These are phyloP conservation scores for Populus davidiana DNA, from an alignment of 345 rosid genomes.

Conservation along the genomic window DNA sequence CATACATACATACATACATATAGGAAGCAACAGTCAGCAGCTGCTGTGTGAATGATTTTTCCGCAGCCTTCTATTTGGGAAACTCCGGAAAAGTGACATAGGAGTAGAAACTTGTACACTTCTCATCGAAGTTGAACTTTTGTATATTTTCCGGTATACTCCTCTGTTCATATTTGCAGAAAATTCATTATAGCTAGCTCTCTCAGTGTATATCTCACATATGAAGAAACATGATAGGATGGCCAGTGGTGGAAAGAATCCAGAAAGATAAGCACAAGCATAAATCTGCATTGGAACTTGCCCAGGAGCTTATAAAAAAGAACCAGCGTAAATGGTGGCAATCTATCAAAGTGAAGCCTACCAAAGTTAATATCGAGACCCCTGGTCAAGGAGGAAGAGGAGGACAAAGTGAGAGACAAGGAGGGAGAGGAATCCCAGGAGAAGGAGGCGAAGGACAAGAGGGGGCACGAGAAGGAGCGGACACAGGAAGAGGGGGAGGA, in stretches of 20 bases:
- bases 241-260: not conserved
- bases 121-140: too few species aligned
- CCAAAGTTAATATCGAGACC: not conserved
- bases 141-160: not conserved
- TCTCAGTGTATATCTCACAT: too few species aligned
- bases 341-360: not conserved
- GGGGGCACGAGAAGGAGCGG: not conserved
- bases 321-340: not conserved
- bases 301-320: constrained; percentile 7
- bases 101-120: not conserved
- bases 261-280: not conserved
- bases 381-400: not conserved
- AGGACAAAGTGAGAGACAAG: too few species aligned
- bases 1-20: too few species aligned
- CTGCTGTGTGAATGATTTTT: too few species aligned
- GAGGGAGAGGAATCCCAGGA: too few species aligned
- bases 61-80: too few species aligned
- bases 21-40: too few species aligned
- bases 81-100: too few species aligned
- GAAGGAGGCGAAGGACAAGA: not conserved
- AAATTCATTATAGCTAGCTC: not conserved
- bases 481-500: not conserved
- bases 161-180: too few species aligned
- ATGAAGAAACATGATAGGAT: not conserved
- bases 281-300: constrained; percentile 11